Conservation (phyloP, 1,284 basidiomycete species). For the Farysia itapuensis region DNA sequence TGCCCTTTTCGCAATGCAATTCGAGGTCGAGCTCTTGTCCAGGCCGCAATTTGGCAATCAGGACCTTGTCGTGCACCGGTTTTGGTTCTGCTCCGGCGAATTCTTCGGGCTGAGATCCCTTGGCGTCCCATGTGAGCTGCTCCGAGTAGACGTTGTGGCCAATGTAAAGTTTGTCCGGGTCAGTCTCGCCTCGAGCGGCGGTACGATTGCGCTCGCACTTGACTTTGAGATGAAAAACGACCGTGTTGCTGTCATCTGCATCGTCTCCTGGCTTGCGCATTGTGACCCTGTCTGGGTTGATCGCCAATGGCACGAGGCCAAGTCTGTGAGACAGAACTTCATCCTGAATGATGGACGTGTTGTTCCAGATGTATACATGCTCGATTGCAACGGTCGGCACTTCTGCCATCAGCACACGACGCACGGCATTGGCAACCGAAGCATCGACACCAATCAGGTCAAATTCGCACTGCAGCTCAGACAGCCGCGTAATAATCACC, state of each 20-base stretch:
- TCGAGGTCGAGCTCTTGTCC: constrained; percentile 83
- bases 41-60: constrained; percentile 89
- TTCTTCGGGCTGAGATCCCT: constrained; percentile 74
- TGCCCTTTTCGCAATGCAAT: constrained; percentile 87
- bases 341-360: constrained; percentile 90
- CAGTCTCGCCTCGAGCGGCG: constrained; percentile 64
- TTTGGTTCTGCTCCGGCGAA: constrained; percentile 66
- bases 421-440: constrained; percentile 89
- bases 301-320: constrained; percentile 83
- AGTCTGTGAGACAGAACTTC: constrained; percentile 89
- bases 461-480: constrained; percentile 71
- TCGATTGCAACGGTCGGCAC: constrained; percentile 83
- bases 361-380: constrained; percentile 90
- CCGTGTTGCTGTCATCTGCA: constrained; percentile 80
- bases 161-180: constrained; percentile 47
- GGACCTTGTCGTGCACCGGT: constrained; percentile 79
- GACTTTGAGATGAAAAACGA: constrained; percentile 80
- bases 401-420: constrained; percentile 90
- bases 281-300: constrained; percentile 72
- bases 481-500: constrained; percentile 48
- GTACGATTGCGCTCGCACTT: constrained; percentile 70
- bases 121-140: constrained; percentile 78
- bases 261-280: constrained; percentile 63
- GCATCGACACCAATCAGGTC: constrained; percentile 95
- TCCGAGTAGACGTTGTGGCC: constrained; percentile 69